Conservation (phyloP, 371 early-diverging fungal genomes). For the Apophysomyces elegans region DNA sequence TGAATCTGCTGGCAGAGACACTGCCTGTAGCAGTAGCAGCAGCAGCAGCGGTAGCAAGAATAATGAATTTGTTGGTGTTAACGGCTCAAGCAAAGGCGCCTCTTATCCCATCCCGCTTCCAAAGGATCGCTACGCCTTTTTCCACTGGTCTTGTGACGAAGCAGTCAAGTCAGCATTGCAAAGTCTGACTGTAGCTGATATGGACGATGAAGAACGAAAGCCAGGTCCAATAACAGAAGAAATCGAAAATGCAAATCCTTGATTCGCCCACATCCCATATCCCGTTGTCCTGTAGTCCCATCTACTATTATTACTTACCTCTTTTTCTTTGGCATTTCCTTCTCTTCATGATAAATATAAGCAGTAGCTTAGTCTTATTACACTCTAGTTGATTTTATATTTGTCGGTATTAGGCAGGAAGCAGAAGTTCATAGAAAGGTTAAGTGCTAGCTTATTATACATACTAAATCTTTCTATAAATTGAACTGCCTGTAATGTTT, state of each 20-base stretch:
- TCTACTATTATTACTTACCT: too few species aligned
- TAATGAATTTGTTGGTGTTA: constrained; percentile 2
- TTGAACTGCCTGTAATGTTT: too few species aligned
- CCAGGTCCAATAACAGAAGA: neutral
- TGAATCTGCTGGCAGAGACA: neutral
- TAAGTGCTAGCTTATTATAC: too few species aligned
- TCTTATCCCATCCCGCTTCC: constrained; percentile 32
- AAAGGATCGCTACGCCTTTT: constrained; percentile 48
- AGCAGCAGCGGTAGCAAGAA: neutral
- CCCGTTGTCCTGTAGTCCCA: neutral
- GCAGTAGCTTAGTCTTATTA: neutral
- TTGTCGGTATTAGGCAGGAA: too few species aligned
- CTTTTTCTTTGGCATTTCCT: neutral
- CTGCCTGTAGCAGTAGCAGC: neutral
- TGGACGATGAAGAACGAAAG: neutral
- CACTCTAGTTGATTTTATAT: too few species aligned
- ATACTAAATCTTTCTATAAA: too few species aligned
- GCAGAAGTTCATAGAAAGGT: too few species aligned
- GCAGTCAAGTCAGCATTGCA: constrained; percentile 44
- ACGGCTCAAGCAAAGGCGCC: neutral
- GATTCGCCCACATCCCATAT: neutral
- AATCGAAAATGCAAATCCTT: neutral
- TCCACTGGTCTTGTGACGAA: constrained; percentile 55
- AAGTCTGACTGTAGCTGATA: constrained; percentile 3
- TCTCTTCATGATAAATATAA: neutral